Evolutionary conservation across 2,329 filamentous ascomycete species (phyloP).

Genomic region (Xylariaceae sp.): DNA sequence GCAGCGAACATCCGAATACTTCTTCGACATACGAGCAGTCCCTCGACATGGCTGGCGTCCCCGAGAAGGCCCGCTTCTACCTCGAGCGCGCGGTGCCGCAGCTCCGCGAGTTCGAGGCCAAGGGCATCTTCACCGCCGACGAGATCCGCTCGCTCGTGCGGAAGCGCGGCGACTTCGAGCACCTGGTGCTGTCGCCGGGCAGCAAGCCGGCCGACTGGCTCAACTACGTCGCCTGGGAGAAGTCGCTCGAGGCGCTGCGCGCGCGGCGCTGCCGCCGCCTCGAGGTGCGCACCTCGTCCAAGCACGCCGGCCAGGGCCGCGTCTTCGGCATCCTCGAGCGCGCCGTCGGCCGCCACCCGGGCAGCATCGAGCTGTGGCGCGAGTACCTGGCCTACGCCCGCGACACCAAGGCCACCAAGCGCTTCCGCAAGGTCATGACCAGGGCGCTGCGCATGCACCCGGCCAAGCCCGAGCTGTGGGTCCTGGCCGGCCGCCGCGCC

Average conservation of each 20-base stretch:
- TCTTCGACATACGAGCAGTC: too few species aligned
- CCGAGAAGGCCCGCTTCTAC: constrained; percentile 92
- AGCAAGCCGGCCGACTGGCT: constrained; percentile 72
- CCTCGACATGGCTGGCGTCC: constrained; percentile 64
- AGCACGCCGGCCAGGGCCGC: constrained; percentile 68
- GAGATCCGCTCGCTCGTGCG: constrained; percentile 85
- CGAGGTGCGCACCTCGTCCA: constrained; percentile 61
- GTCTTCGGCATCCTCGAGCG: constrained; percentile 88
- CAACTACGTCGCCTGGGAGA: constrained; percentile 70
- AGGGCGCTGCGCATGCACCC: constrained; percentile 79
- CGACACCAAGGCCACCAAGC: constrained; percentile 57
- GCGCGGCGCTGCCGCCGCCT: constrained; percentile 77
- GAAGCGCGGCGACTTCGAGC: constrained; percentile 89
- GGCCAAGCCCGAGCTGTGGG: constrained; percentile 75
- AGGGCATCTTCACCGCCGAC: constrained; percentile 83
- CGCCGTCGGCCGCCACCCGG: constrained; percentile 75
- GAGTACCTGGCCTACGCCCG: constrained; percentile 80
- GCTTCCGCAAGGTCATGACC: constrained; percentile 57
- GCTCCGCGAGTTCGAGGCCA: constrained; percentile 84
- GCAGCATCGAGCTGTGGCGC: constrained; percentile 75
- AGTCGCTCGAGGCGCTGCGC: constrained; percentile 65
- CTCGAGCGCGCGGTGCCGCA: constrained; percentile 89
- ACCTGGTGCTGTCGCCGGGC: constrained; percentile 77
- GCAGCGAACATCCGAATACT: too few species aligned
- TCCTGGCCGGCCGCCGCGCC: constrained; percentile 71